A percentile compares a stretch with the other conserved stretches of the same genome.
Conservation (phyloP, 2,329 filamentous ascomycete species). For the Allantophomopsis lycopodina region DNA sequence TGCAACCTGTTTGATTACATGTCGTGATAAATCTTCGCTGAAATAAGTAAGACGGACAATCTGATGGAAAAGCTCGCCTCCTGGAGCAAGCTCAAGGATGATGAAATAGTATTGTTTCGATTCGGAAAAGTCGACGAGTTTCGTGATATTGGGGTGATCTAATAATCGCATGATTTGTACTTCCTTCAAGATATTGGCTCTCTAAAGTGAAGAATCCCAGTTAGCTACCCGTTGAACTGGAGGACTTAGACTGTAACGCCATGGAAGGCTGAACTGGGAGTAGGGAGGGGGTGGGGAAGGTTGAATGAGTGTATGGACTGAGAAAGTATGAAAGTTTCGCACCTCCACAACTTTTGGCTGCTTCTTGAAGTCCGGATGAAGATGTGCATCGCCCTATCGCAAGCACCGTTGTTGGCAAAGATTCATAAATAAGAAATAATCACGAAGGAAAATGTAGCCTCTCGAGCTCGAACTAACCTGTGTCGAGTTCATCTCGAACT, state of each 20-base stretch:
- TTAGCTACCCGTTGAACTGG: too few species aligned
- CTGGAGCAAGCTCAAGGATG: constrained; percentile 84
- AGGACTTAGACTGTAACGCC: too few species aligned
- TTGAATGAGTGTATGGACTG: constrained; percentile 1
- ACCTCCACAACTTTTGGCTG: constrained; percentile 95
- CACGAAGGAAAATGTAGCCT: constrained; percentile 14
- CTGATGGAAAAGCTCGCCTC: constrained; percentile 95
- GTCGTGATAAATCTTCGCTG: constrained; percentile 85
- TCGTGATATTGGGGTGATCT: constrained; percentile 92
- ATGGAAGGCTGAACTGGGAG: too few species aligned
- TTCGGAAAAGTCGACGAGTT: constrained; percentile 86
- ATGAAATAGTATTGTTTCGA: constrained; percentile 96
- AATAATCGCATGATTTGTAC: constrained; percentile 97
- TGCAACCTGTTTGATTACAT: constrained; percentile 93
- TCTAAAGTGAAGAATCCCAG: constrained; percentile 32
- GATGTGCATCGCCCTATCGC: constrained; percentile 72
- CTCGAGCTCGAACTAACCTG: constrained; percentile 59
- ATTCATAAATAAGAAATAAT: constrained; percentile 15
- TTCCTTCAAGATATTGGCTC: constrained; percentile 95
- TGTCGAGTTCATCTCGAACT: constrained; percentile 97
- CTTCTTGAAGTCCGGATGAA: constrained; percentile 95
- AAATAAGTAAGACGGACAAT: constrained; percentile 98
- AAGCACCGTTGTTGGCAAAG: constrained; percentile 39
- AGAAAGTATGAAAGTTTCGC: constrained; percentile 25
- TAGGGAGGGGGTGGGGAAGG: too few species aligned